phyloP scores from a whole-genome alignment of 768 basidiomycete species.

The Amanita pseudoporphyria region DNA sequence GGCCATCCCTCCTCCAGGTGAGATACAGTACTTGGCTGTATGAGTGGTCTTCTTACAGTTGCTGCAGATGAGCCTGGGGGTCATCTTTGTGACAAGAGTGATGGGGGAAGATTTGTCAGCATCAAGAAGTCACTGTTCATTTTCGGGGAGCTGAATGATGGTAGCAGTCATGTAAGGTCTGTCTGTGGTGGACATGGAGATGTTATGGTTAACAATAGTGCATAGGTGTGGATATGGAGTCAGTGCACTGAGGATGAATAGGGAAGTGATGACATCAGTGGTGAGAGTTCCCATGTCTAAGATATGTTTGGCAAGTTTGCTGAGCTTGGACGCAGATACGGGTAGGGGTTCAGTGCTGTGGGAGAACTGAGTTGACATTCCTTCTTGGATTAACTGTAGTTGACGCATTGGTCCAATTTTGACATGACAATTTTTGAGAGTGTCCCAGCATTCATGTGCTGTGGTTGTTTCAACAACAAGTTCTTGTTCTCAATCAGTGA shows the following conservation, averaged over 20 bases:
- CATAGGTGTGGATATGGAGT: not conserved
- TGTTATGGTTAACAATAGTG: not conserved
- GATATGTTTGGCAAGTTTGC: not conserved
- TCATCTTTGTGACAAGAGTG: no score
- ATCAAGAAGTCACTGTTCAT: not conserved
- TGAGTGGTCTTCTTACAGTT: constrained; percentile 11
- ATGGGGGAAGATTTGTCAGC: not conserved
- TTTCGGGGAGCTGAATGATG: no score
- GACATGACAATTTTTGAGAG: not conserved
- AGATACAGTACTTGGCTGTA: constrained; percentile 13
- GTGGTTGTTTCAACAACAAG: not conserved
- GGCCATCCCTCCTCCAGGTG: constrained; percentile 17
- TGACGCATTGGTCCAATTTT: not conserved
- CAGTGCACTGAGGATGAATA: not conserved
- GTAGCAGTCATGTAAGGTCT: not conserved
- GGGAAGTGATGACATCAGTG: not conserved
- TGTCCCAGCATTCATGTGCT: not conserved
- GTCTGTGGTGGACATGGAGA: not conserved
- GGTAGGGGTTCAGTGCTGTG: not conserved
- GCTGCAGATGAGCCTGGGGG: no score
- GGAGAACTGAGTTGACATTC: not conserved
- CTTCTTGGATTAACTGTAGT: not conserved
- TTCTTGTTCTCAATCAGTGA: not conserved
- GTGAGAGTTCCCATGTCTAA: not conserved
- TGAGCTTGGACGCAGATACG: not conserved